A percentile compares a stretch with the other conserved stretches of the same genome.
These are phyloP conservation scores for Lasiosphaeria miniovina DNA, from an alignment of 495 filamentous ascomycete species.

Conservation along the genomic window DNA sequence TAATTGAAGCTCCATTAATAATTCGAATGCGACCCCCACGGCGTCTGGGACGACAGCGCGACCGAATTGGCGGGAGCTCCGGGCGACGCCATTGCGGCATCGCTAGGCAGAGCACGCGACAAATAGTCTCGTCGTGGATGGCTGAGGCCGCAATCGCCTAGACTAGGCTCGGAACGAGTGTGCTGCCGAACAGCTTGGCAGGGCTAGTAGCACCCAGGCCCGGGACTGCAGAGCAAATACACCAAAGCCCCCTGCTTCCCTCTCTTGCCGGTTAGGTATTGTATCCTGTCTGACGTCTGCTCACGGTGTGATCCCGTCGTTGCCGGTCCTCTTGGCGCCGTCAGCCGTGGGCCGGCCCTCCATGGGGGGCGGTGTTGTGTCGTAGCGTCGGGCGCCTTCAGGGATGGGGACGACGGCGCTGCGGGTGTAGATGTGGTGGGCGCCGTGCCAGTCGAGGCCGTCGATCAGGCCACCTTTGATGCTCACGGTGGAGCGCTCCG, in stretches of 20 bases:
- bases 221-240: too few species aligned
- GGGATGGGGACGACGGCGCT: conserved; percentile 52
- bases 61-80: too few species aligned
- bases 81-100: background rate
- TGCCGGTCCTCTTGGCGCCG: background rate
- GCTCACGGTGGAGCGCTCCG: conserved; percentile 31
- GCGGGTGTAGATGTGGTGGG: conserved; percentile 40
- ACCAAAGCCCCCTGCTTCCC: background rate
- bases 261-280: background rate
- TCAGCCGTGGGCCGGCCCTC: conserved; percentile 9
- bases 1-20: too few species aligned
- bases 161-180: too few species aligned
- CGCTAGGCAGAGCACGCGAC: background rate
- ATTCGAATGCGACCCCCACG: too few species aligned
- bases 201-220: background rate
- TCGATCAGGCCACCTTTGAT: conserved; percentile 54
- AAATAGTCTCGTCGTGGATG: background rate
- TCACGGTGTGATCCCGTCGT: background rate
- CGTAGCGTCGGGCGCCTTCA: conserved; percentile 42
- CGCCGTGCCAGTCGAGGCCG: conserved; percentile 36
- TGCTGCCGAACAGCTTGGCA: too few species aligned
- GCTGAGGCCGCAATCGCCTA: background rate
- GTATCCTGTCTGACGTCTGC: background rate
- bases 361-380: conserved; percentile 31
- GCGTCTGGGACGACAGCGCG: too few species aligned